Base-by-base conservation (phyloP, 2,329 filamentous ascomycete species). In the Periconia sp. region DNA sequence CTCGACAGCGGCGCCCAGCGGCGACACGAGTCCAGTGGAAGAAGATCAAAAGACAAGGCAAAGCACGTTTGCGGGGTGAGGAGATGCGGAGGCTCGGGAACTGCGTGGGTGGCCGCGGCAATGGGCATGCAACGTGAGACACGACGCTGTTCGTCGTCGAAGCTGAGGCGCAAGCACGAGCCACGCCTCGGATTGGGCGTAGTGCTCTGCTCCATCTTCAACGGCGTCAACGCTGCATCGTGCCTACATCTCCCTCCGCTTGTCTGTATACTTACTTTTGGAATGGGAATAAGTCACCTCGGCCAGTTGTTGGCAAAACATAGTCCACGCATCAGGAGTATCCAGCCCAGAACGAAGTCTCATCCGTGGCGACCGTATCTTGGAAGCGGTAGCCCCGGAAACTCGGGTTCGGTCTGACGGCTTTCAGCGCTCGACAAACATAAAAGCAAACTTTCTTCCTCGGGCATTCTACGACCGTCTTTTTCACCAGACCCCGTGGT, bases 131-230 rank as follows among this genome's bases (percentile, higher is more conserved):
- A 31, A 46, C 22, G 41, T 48, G 50, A 50, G 46, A 48, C 44
- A 46, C n/a, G 36, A 43, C 25, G 39, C 41, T 22, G 38, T 46
- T 37, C 39, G 25, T 34, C 17, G 6, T 29, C 32, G 41, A 41
- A 40, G 48, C 45, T 44, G 40, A 48, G 43, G 45, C 33, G 26
- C 36, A 36, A 48, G 50, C 50, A 48, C 47, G 46, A 44, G 48
- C 51, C 48, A 51, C 50, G 21, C 40, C 11, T 41, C 37, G 24
- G 18, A 44, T 45, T 36, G 25, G 49, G 41, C 12, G 34, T 40
- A 33, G 35, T 19, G n/a, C n/a, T n/a, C n/a, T n/a, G n/a, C 17
- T 24, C 15, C 18, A 17, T 4, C 17, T 22, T 18, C 18, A 45
- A 37, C 39, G 43, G 46, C 46, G 46, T 50, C 43, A 43, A 46